phyloP scores from a whole-genome alignment of 345 rosid species.

The Mangifera indica region DNA sequence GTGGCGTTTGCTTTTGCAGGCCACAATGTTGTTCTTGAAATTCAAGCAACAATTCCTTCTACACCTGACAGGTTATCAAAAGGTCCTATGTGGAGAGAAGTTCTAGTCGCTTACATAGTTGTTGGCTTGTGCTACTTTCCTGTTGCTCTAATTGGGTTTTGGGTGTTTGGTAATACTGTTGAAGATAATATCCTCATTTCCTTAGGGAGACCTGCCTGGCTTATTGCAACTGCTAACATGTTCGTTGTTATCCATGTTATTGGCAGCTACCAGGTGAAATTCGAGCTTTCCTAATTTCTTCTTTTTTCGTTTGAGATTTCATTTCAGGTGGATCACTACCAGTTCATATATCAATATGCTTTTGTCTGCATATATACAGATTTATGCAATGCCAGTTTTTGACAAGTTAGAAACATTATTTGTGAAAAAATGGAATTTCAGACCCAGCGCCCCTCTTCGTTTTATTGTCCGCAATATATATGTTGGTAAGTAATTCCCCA shows the following conservation, averaged over 20 bases:
- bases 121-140: conserved; percentile 82
- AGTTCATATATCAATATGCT: neutral
- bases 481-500: conserved; percentile 43
- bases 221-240: conserved; percentile 60
- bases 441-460: conserved; percentile 39
- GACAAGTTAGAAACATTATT: conserved; percentile 60
- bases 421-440: conserved; percentile 51
- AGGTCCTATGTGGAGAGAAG: conserved; percentile 48
- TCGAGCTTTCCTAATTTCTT: neutral
- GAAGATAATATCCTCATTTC: conserved; percentile 55
- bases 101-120: conserved; percentile 57
- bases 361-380: neutral
- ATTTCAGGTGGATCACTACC: neutral
- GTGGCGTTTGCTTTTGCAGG: conserved; percentile 82
- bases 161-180: conserved; percentile 55
- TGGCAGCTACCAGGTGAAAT: conserved; percentile 51
- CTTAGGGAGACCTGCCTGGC: conserved; percentile 62
- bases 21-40: conserved; percentile 72
- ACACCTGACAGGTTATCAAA: conserved; percentile 54
- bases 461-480: conserved; percentile 42
- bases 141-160: conserved; percentile 62
- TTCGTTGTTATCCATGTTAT: conserved; percentile 44
- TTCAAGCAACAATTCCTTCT: conserved; percentile 82
- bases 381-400: conserved; percentile 41
- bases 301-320: neutral